These are phyloP conservation scores for Xylaria sp. DNA, from an alignment of 2,329 filamentous ascomycete species.

Conservation along the genomic window DNA sequence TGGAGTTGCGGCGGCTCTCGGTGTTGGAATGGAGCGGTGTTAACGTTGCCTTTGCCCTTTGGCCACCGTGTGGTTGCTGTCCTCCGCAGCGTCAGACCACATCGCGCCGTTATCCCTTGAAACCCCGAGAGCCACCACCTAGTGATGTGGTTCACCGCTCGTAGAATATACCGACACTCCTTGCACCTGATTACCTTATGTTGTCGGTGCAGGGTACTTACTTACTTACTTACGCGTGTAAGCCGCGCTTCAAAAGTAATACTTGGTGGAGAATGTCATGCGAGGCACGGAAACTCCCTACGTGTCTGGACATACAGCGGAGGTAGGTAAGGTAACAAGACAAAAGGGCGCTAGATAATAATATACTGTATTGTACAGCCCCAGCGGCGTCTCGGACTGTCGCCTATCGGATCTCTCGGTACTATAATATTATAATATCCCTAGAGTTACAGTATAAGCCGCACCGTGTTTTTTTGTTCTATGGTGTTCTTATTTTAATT, in stretches of 20 bases:
- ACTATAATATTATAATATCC: background rate
- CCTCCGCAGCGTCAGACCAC: background rate
- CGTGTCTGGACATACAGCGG: too few relatives aligned
- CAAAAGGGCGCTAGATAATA: background rate
- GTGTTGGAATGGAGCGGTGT: background rate
- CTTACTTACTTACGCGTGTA: background rate
- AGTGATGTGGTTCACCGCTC: slow-evolving; percentile 11
- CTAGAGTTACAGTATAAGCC: slow-evolving; percentile 3
- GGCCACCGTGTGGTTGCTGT: slow-evolving; percentile 7
- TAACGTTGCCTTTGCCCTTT: slow-evolving; percentile 20
- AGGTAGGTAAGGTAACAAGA: background rate
- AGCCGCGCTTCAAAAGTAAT: background rate
- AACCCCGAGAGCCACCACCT: too few relatives aligned
- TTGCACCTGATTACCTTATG: background rate
- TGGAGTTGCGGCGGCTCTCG: background rate
- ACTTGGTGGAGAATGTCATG: too few relatives aligned
- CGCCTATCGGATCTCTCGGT: slow-evolving; percentile 20
- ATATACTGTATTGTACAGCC: background rate
- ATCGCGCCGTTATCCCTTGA: background rate
- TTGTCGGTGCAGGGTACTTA: background rate
- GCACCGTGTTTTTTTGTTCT: background rate
- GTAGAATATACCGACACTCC: background rate
- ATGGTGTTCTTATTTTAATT: background rate
- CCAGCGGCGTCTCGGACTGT: slow-evolving; percentile 1
- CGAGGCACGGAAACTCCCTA: too few relatives aligned